These are phyloP conservation scores for Populus tomentosa DNA, from an alignment of 441 rosid genomes.

Conservation along the genomic window DNA sequence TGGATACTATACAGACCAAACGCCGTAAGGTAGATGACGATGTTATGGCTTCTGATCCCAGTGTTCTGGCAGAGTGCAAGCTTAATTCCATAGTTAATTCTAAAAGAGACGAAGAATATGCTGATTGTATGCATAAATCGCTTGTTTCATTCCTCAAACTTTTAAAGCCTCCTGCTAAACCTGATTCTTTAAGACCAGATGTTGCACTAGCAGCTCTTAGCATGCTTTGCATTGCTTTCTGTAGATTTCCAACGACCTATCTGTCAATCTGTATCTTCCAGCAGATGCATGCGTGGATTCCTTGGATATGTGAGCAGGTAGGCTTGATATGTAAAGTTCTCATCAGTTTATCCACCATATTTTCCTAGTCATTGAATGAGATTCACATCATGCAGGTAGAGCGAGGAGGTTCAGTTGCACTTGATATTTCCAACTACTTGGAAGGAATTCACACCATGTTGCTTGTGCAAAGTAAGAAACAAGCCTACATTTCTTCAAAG, in stretches of 20 bases:
- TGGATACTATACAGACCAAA: slow-evolving; percentile 39
- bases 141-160: slow-evolving; percentile 60
- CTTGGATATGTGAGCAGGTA: slow-evolving; percentile 89
- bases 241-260: slow-evolving; percentile 47
- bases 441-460: slow-evolving; percentile 75
- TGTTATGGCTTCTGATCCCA: slow-evolving; percentile 27
- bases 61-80: slow-evolving; percentile 32
- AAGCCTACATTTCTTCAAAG: slow-evolving; percentile 4
- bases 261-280: slow-evolving; percentile 55
- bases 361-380: slow-evolving; percentile 13
- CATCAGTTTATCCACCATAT: slow-evolving; percentile 3
- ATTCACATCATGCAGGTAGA: slow-evolving; percentile 50
- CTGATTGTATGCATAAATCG: slow-evolving; percentile 43
- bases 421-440: slow-evolving; percentile 61
- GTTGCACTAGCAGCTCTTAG: slow-evolving; percentile 74
- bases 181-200: slow-evolving; percentile 48
- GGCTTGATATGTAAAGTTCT: slow-evolving; percentile 20
- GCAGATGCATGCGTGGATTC: slow-evolving; percentile 71
- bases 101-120: slow-evolving; percentile 55
- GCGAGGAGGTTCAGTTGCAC: slow-evolving; percentile 34
- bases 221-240: slow-evolving; percentile 78
- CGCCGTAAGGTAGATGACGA: slow-evolving; percentile 65
- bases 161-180: slow-evolving; percentile 47
- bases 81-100: slow-evolving; percentile 29
- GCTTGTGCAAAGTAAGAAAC: slow-evolving; percentile 60